Percentiles rank a stretch among this genome's conserved stretches.
Evolutionary conservation across 257 asterid genomes (phyloP).

Genomic region (Vinca minor): DNA sequence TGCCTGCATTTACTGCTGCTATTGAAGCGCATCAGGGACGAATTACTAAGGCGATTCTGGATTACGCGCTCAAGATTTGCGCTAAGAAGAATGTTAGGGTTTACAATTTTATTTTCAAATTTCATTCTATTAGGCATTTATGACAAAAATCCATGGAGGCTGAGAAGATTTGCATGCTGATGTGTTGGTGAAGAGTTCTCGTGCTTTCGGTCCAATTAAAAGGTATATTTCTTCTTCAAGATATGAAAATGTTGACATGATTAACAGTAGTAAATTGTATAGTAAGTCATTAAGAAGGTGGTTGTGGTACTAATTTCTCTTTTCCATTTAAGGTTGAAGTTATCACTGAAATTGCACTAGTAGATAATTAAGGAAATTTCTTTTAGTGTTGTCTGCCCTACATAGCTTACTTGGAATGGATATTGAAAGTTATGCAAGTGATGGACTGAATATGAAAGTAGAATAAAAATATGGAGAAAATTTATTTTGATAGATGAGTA

Average conservation of each 20-base stretch:
- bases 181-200: conserved; percentile 38
- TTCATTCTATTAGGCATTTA: no score
- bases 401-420: not conserved
- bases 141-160: not conserved
- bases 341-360: not conserved
- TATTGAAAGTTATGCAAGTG: not conserved
- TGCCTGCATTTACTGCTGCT: conserved; percentile 43
- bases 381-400: not conserved
- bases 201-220: conserved; percentile 43
- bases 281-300: not conserved
- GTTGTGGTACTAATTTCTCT: not conserved
- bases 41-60: conserved; percentile 35
- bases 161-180: conserved; percentile 35
- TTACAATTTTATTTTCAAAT: not conserved
- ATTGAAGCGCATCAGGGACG: conserved; percentile 43
- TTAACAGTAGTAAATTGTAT: no score
- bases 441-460: not conserved
- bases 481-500: no score
- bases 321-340: not conserved
- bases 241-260: not conserved
- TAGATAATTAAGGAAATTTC: not conserved
- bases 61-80: conserved; percentile 37
- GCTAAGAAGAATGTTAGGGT: conserved; percentile 29
- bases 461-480: not conserved
- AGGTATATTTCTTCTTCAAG: conserved; percentile 19